A percentile compares a stretch with the other conserved stretches of the same genome.
Conservation (phyloP, 352 stramenopile species). For the Blastocystis sp. region DNA sequence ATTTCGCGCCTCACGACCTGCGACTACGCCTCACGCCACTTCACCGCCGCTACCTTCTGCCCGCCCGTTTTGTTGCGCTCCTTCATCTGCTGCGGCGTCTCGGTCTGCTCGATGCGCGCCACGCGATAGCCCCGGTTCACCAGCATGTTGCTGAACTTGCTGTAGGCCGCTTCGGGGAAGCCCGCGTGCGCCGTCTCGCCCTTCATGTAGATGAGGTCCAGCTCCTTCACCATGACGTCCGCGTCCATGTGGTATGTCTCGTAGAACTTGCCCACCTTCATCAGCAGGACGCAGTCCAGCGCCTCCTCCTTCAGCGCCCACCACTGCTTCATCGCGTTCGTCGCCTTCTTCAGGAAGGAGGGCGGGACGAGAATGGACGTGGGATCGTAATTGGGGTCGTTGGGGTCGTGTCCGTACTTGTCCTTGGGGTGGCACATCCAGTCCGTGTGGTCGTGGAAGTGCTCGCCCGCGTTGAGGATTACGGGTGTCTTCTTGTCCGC, state of each 20-base stretch:
- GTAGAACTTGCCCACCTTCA: constrained; percentile 90
- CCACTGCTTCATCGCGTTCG: constrained; percentile 94
- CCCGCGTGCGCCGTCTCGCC: constrained; percentile 89
- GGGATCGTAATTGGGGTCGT: constrained; percentile 88
- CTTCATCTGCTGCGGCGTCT: constrained; percentile 96
- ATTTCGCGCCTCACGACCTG: constrained; percentile 92
- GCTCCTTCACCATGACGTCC: constrained; percentile 92
- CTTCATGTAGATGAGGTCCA: constrained; percentile 98
- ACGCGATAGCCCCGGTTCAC: constrained; percentile 94
- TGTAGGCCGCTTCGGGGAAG: constrained; percentile 97
- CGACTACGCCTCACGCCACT: constrained; percentile 76
- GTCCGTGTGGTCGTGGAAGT: constrained; percentile 84
- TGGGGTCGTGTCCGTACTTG: constrained; percentile 81
- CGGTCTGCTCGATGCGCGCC: constrained; percentile 96
- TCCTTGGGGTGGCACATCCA: constrained; percentile 81
- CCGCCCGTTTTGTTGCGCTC: constrained; percentile 84
- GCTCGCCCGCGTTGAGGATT: constrained; percentile 80
- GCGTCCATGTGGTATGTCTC: constrained; percentile 95
- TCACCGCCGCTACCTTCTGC: constrained; percentile 73
- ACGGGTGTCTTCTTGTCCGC: constrained; percentile 75
- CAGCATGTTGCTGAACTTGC: constrained; percentile 90
- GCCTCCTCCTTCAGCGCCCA: constrained; percentile 95
- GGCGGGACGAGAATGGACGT: constrained; percentile 88
- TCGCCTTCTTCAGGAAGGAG: constrained; percentile 87
- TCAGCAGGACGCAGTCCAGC: constrained; percentile 97